Evolutionary conservation across 2,329 filamentous ascomycete species (phyloP).

Genomic region (Colletotrichum noveboracense): DNA sequence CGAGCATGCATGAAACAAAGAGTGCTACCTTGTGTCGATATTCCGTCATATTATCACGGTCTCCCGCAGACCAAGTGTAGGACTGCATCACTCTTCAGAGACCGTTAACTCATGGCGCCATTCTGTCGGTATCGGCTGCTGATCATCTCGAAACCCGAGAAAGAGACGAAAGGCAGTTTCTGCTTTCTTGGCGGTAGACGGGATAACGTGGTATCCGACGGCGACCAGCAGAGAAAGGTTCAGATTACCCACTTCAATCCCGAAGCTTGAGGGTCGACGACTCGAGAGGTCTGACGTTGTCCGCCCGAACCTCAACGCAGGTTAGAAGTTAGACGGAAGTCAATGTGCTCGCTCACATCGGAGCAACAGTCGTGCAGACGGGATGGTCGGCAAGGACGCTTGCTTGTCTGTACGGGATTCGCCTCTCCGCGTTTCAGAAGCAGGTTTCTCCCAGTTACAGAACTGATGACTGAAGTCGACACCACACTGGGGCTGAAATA

Average conservation of each 20-base stretch:
- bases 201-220: neutral
- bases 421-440: conserved; percentile 23
- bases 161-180: neutral
- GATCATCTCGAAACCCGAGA: neutral
- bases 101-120: neutral
- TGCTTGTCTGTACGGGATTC: conserved; percentile 11
- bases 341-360: neutral
- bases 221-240: neutral
- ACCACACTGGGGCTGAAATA: neutral
- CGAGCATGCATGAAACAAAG: neutral
- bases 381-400: neutral
- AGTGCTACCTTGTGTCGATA: neutral
- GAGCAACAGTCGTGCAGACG: neutral
- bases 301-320: conserved; percentile 10
- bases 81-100: neutral
- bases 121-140: neutral
- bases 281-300: neutral
- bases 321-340: neutral
- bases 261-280: neutral
- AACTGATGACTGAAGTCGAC: neutral
- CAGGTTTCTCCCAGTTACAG: conserved; percentile 8
- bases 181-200: neutral
- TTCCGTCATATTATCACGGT: neutral
- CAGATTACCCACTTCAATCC: neutral
- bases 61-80: neutral